phyloP scores from a whole-genome alignment of 2,329 filamentous ascomycete species.

The Albophoma yamanashiensis region DNA sequence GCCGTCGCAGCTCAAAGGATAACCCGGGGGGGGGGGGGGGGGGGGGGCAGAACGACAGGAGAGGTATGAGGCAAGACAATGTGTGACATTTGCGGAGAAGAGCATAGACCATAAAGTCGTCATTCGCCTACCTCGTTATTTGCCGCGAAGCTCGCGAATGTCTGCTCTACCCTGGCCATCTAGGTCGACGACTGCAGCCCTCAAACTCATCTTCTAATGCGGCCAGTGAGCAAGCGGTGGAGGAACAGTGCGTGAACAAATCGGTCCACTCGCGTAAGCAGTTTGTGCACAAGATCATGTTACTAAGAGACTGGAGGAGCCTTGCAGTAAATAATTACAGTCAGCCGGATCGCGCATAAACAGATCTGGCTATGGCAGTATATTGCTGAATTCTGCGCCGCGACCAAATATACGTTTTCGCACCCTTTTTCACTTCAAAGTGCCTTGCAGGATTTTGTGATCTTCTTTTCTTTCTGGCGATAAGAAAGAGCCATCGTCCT shows the following conservation, averaged over 20 bases:
- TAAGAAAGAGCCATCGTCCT: neutral
- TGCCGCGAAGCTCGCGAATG: too few relatives aligned
- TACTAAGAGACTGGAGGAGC: neutral
- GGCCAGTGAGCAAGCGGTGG: neutral
- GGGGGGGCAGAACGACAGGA: too few relatives aligned
- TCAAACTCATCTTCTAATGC: neutral
- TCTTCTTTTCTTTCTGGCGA: neutral
- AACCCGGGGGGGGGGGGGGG: too few relatives aligned
- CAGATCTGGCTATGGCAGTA: too few relatives aligned
- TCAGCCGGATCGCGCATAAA: neutral
- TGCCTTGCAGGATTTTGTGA: neutral
- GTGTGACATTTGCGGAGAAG: too few relatives aligned
- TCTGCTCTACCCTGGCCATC: too few relatives aligned
- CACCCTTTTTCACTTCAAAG: neutral
- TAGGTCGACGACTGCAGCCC: too few relatives aligned
- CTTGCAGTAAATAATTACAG: neutral
- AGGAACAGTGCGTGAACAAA: neutral
- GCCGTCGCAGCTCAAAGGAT: too few relatives aligned
- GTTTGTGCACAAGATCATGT: neutral
- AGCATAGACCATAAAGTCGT: too few relatives aligned
- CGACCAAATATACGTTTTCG: neutral
- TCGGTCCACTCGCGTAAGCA: neutral
- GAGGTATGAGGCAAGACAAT: too few relatives aligned
- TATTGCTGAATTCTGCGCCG: too few relatives aligned
- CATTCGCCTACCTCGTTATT: too few relatives aligned